Evolutionary conservation across 768 basidiomycete species (phyloP), one percentile per base, ranked within the genome.

Genomic region (Suillus weaverae): DNA sequence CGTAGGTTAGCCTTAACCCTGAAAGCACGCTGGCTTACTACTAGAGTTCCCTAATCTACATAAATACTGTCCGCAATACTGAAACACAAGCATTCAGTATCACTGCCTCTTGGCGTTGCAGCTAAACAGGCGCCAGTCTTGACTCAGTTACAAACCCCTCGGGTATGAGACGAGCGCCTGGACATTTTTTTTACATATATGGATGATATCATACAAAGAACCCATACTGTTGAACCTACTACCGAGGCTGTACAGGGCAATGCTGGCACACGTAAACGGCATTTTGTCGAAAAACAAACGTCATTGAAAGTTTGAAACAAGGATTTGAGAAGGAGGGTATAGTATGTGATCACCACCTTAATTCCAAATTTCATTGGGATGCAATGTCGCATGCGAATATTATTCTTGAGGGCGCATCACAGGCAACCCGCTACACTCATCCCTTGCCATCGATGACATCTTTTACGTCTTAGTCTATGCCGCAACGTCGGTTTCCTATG

Each of bases 401-500:
- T 48, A n/a, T n/a, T 26, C 13, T 48, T 41, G 30, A 30, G 22
- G 48, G 26, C 53, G 20, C 35, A 60, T 35, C 36, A 36, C 32
- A 41, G 30, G 43, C 30, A 38, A 61, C 20, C 59, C 61, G 11
- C 54, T 46, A 48, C 13, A 26, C 39, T 48, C 50, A 35, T 50
- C 48, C 48, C 16, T 11, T 41, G 30, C 13, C 46, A 61, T 39
- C 33, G 35, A 63, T 60, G 33, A 35, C 54, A 41, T 36, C 14
- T 32, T 35, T 63, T 69, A 61, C 48, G 63, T 48, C 18, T 61
- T 70, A 39, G 38, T 26, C n/a, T 61, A 39, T 30, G 26, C 60
- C 66, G 62, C 61, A 67, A 64, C 66, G 67, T 65, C 63, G 60
- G 66, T 62, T 71, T 59, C 68, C 70, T 67, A 70, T 73, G 66